phyloP scores from a whole-genome alignment of 176 grass and related monocot genomes.

The Oryza meridionalis region DNA sequence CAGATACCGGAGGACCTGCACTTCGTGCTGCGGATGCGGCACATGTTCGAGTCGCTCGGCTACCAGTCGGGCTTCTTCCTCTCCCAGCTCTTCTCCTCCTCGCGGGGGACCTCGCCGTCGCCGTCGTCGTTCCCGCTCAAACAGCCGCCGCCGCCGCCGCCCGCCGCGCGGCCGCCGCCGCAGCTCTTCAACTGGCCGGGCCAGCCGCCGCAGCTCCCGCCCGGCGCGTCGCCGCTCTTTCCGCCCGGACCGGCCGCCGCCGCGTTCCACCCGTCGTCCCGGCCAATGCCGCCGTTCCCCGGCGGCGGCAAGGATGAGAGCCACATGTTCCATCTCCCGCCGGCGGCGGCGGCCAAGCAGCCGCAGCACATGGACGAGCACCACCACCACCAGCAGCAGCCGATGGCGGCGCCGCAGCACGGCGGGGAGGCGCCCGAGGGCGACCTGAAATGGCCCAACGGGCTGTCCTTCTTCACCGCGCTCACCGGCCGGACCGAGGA shows the following conservation, averaged over 20 bases:
- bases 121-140: constrained; percentile 70
- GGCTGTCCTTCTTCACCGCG: constrained; percentile 94
- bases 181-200: constrained; percentile 60
- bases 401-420: neutral
- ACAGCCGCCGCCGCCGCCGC: constrained; percentile 43
- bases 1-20: constrained; percentile 98
- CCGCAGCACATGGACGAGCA: constrained; percentile 66
- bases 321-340: constrained; percentile 61
- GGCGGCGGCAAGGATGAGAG: constrained; percentile 40
- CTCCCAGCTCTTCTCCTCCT: constrained; percentile 95
- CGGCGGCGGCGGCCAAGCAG: constrained; percentile 32
- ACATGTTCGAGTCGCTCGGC: constrained; percentile 97
- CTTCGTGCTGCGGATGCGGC: constrained; percentile 96
- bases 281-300: constrained; percentile 37
- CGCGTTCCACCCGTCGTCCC: constrained; percentile 47
- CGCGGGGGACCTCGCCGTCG: constrained; percentile 58
- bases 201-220: constrained; percentile 42
- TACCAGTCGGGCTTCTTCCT: constrained; percentile 99
- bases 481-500: constrained; percentile 82
- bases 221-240: constrained; percentile 45
- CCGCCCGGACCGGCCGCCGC: constrained; percentile 29
- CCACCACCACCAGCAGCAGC: constrained; percentile 17
- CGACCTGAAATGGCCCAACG: constrained; percentile 92
- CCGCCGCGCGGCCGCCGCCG: constrained; percentile 38
- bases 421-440: constrained; percentile 48